phyloP scores from a whole-genome alignment of 2,329 filamentous ascomycete genomes.

The Paecilomyces fulvus region DNA sequence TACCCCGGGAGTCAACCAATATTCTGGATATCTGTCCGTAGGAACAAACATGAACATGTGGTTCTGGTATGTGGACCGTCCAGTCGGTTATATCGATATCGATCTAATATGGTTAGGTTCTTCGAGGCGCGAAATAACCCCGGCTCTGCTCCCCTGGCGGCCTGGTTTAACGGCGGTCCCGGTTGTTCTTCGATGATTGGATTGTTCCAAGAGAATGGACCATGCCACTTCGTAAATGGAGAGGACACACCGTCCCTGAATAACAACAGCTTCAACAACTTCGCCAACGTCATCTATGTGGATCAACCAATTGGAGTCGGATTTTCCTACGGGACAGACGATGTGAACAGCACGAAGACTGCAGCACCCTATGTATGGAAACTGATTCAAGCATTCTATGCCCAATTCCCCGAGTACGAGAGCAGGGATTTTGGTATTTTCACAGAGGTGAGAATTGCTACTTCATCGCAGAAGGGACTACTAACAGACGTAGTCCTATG shows the following conservation, averaged over 20 bases:
- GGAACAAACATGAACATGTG: constrained; percentile 38
- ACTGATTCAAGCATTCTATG: constrained; percentile 43
- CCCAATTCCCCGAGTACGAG: constrained; percentile 31
- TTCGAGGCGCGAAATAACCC: constrained; percentile 44
- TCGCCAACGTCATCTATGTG: constrained; percentile 56
- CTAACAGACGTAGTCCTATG: constrained; percentile 19
- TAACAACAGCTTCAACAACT: constrained; percentile 50
- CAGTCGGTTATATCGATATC: neutral
- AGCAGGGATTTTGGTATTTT: constrained; percentile 27
- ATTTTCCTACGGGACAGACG: constrained; percentile 36
- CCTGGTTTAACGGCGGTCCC: constrained; percentile 51
- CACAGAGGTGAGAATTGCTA: constrained; percentile 15
- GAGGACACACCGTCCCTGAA: constrained; percentile 40
- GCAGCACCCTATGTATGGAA: constrained; percentile 48
- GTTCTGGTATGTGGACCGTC: constrained; percentile 30
- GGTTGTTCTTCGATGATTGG: constrained; percentile 43
- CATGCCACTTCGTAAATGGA: constrained; percentile 39
- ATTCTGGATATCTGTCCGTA: constrained; percentile 44
- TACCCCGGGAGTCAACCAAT: constrained; percentile 42
- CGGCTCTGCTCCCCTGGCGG: constrained; percentile 42
- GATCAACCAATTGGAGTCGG: constrained; percentile 50
- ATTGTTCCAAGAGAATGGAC: constrained; percentile 32
- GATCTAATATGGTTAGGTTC: constrained; percentile 36
- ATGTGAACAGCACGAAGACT: constrained; percentile 34
- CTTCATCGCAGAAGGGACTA: neutral